Evolutionary conservation across 768 basidiomycete genomes (phyloP), one percentile per base, ranked within the genome.

Genomic region (Lactarius sp.): DNA sequence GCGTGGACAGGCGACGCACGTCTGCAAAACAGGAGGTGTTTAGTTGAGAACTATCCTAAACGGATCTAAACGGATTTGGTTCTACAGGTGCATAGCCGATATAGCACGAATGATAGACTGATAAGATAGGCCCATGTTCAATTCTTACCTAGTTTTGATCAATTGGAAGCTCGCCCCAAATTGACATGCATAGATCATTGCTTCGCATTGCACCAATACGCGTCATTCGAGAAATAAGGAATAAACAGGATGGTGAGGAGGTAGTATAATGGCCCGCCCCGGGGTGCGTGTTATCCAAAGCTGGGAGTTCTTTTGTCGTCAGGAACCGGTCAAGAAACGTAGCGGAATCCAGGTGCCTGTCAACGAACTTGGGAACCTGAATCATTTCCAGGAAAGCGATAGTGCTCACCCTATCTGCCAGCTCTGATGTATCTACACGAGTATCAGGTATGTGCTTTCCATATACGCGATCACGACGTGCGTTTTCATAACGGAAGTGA

Each of bases 401-500:
- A 9, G 22, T 34, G 36, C 77, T 34, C 64, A 87, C 87, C 76
- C 84, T 78, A 69, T 90, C 88, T 1, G 88, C 88, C 7, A 87
- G 71, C 65, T 86, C 81, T 33, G 79, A 77, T 0, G 85, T 88
- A 68, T 90, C 82, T 20, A 89, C 83, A 20, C 75, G 79, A 7
- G 76, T 77, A 62, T 80, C 74, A 8, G 73, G 74, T 56, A 76
- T 73, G 1, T 79, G 80, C 57, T 77, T 77, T 0, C 88, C 88
- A 61, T 84, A 81, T 33, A 74, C 62, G 50, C 72, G 74, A 68
- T 89, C 79, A 46, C 87, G 76, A 16, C 77, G 77, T 5, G 77
- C 75, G 62, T 90, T 90, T 34, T 88, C 87, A 69, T 73, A 67
- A 46, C 83, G 81, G 68, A 86, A 90, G 1, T 85, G 86, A 14